These are phyloP conservation scores for Pseudogymnoascus sp. DNA, from an alignment of 2,329 filamentous ascomycete species.

Conservation along the genomic window DNA sequence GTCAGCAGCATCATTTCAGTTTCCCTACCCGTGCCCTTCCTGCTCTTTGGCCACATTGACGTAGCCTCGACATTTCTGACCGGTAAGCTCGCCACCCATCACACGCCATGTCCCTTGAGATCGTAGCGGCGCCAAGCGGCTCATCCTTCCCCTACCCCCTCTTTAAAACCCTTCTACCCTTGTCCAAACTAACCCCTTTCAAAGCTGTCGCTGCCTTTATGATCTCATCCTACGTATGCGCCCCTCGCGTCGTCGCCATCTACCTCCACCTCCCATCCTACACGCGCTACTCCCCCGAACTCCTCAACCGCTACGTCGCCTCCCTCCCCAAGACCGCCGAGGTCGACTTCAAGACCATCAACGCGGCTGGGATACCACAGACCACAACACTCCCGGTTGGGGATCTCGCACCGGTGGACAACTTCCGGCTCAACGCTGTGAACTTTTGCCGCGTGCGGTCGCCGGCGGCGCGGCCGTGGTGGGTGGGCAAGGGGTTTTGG, in stretches of 20 bases:
- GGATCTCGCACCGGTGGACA: not conserved
- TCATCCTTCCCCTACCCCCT: constrained; percentile 28
- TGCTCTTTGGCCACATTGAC: not conserved
- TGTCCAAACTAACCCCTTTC: constrained; percentile 25
- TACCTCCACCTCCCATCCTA: constrained; percentile 59
- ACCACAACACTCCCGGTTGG: not conserved
- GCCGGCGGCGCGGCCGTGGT: not conserved
- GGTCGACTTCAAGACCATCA: constrained; percentile 34
- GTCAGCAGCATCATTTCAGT: constrained; percentile 58
- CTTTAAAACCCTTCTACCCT: constrained; percentile 49
- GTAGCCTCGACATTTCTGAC: not conserved
- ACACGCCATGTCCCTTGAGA: not conserved
- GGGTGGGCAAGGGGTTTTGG: constrained; percentile 2
- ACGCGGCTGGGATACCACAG: constrained; percentile 31
- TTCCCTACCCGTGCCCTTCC: not conserved
- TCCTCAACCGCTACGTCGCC: constrained; percentile 40
- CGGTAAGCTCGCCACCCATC: not conserved
- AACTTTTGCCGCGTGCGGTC: not conserved
- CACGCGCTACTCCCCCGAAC: constrained; percentile 52
- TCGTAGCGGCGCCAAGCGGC: not conserved
- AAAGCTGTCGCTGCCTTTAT: constrained; percentile 45
- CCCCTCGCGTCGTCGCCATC: constrained; percentile 67
- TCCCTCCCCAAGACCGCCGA: constrained; percentile 35
- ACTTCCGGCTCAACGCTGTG: not conserved
- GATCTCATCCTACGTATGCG: constrained; percentile 55